phyloP scores from a whole-genome alignment of 352 stramenopile species.

The Phytopythium helicoides region DNA sequence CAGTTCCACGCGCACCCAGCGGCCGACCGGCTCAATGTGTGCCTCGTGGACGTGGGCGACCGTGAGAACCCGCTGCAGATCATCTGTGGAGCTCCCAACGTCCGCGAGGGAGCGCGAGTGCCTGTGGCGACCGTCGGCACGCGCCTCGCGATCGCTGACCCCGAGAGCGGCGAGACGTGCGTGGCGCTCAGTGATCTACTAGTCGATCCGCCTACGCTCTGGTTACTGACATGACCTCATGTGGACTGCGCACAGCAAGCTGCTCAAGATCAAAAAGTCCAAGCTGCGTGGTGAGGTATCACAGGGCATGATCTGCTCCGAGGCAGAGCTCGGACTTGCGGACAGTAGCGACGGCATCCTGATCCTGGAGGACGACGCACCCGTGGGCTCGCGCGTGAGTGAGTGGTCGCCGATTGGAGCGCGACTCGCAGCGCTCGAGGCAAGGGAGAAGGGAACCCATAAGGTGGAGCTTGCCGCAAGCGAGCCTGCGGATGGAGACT shows the following conservation, averaged over 20 bases:
- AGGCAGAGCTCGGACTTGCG: conserved; percentile 62
- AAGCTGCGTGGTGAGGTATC: conserved; percentile 77
- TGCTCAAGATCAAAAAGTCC: conserved; percentile 85
- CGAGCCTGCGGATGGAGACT: conserved; percentile 2
- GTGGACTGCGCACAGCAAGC: conserved; percentile 33
- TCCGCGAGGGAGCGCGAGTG: conserved; percentile 51
- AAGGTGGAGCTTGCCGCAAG: background rate
- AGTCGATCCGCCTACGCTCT: background rate
- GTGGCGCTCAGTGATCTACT: conserved; percentile 11
- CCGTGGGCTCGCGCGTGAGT: conserved; percentile 47
- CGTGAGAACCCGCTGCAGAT: conserved; percentile 64
- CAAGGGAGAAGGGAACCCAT: background rate
- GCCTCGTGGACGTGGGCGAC: conserved; percentile 60
- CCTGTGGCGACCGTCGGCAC: conserved; percentile 68
- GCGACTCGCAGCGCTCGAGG: conserved; percentile 16
- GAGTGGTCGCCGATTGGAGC: conserved; percentile 36
- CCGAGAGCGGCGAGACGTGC: conserved; percentile 45
- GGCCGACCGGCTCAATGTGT: conserved; percentile 68
- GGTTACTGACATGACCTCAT: conserved; percentile 7
- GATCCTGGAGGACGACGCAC: conserved; percentile 53
- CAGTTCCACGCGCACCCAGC: conserved; percentile 54
- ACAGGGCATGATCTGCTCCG: conserved; percentile 83
- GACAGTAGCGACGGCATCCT: conserved; percentile 69
- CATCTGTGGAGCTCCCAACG: conserved; percentile 71
- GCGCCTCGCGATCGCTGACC: conserved; percentile 53